phyloP scores from a whole-genome alignment of 768 basidiomycete genomes.

The Tephrocybe sp. region DNA sequence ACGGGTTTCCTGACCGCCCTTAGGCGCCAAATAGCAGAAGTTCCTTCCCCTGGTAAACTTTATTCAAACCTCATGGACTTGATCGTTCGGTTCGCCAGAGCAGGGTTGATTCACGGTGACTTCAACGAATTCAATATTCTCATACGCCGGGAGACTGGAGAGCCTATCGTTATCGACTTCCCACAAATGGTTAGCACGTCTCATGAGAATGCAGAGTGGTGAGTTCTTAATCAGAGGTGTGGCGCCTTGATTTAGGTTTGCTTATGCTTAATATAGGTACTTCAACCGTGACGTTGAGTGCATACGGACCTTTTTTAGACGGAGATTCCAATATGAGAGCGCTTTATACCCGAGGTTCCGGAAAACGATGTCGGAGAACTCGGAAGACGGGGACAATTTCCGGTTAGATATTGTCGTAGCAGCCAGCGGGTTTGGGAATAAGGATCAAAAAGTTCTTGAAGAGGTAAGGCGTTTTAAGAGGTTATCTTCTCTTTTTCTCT shows the following conservation, averaged over 20 bases:
- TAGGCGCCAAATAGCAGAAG: constrained; percentile 84
- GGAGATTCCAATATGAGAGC: constrained; percentile 92
- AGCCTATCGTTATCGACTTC: constrained; percentile 95
- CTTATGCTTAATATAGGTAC: constrained; percentile 60
- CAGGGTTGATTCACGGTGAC: constrained; percentile 97
- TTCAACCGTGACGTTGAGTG: constrained; percentile 99
- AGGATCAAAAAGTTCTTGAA: constrained; percentile 79
- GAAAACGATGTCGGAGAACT: constrained; percentile 44
- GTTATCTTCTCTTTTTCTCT: constrained; percentile 16
- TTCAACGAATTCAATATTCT: constrained; percentile 99
- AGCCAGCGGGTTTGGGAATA: constrained; percentile 89
- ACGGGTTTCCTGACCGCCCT: constrained; percentile 9
- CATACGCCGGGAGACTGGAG: constrained; percentile 68
- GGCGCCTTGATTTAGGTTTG: constrained; percentile 10
- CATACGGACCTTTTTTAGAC: constrained; percentile 87
- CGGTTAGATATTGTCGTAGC: constrained; percentile 87
- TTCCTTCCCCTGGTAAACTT: constrained; percentile 83
- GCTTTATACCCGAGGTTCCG: constrained; percentile 84
- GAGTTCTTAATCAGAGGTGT: constrained; percentile 20
- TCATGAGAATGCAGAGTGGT: constrained; percentile 97
- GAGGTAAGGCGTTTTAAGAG: constrained; percentile 52
- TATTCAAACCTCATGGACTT: constrained; percentile 94
- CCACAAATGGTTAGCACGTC: constrained; percentile 99
- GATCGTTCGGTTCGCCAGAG: constrained; percentile 89
- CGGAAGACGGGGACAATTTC: constrained; percentile 51